A percentile compares a stretch with the other conserved stretches of the same genome.
phyloP scores from a whole-genome alignment of 441 rosid genomes.

The Mallotus repandus region DNA sequence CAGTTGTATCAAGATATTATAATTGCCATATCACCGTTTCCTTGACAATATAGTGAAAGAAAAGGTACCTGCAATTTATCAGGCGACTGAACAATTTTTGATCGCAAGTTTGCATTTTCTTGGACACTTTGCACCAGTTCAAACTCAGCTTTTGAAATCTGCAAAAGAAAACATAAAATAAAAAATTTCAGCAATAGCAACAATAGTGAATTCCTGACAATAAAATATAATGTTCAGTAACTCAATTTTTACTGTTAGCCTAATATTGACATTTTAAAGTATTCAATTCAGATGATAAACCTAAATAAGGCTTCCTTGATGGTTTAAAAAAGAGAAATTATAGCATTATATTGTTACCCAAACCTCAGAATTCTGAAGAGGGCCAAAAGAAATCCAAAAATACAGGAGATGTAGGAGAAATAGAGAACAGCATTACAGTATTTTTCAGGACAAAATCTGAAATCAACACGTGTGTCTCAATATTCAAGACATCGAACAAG shows the following conservation, averaged over 20 bases:
- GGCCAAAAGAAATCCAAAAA: background rate
- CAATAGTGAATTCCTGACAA: background rate
- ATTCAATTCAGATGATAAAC: background rate
- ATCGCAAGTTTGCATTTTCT: slow-evolving; percentile 75
- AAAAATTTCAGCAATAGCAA: background rate
- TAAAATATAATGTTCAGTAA: background rate
- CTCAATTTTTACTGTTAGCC: background rate
- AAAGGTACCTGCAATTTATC: slow-evolving; percentile 79
- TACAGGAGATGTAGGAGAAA: background rate
- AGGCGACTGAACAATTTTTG: slow-evolving; percentile 90
- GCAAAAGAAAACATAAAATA: slow-evolving; percentile 22
- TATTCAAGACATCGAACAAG: background rate
- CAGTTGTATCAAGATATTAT: background rate
- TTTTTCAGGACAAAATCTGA: too few species aligned
- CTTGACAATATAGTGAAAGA: background rate
- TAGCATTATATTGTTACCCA: background rate
- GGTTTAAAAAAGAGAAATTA: background rate
- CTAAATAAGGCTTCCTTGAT: background rate
- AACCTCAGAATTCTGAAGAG: background rate
- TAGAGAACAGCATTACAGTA: background rate
- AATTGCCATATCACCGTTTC: background rate
- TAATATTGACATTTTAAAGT: background rate
- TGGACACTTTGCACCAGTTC: slow-evolving; percentile 76
- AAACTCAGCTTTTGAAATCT: slow-evolving; percentile 81
- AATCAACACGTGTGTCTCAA: background rate